Conservation (phyloP, 306 rosid genomes). For the Quercus wislizeni region DNA sequence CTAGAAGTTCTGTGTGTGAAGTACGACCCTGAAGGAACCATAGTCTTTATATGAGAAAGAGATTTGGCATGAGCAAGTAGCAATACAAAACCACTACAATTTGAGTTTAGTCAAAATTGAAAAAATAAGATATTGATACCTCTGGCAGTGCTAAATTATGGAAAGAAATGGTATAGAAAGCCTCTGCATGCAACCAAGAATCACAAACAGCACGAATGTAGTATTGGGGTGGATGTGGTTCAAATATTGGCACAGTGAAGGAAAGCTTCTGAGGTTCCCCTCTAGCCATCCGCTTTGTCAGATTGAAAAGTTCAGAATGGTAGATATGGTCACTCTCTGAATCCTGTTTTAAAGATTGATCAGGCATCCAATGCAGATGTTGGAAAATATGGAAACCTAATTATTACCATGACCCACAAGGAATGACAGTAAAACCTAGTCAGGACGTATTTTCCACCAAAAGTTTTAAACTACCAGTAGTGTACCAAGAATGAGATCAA, state of each 20-base stretch:
- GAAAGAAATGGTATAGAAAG: slow-evolving; percentile 90
- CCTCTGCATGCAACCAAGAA: slow-evolving; percentile 90
- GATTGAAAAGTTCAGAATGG: slow-evolving; percentile 82
- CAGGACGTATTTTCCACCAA: background rate
- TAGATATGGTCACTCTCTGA: slow-evolving; percentile 94
- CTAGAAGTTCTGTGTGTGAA: slow-evolving; percentile 90
- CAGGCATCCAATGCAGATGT: slow-evolving; percentile 19
- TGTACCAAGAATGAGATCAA: background rate
- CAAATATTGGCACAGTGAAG: slow-evolving; percentile 95
- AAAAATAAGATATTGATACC: slow-evolving; percentile 38
- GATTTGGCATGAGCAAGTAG: slow-evolving; percentile 20
- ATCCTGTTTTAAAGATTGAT: slow-evolving; percentile 55
- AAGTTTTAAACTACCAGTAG: background rate
- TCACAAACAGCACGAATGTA: slow-evolving; percentile 93
- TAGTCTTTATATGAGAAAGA: slow-evolving; percentile 27
- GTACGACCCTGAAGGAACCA: slow-evolving; percentile 60
- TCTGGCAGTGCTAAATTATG: slow-evolving; percentile 84
- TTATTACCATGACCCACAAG: slow-evolving; percentile 2
- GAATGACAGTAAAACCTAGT: background rate
- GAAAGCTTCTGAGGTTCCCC: slow-evolving; percentile 89
- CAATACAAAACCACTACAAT: slow-evolving; percentile 1
- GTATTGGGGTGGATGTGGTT: slow-evolving; percentile 98
- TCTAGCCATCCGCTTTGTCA: slow-evolving; percentile 83
- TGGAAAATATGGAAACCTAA: slow-evolving; percentile 6
- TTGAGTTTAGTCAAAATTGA: slow-evolving; percentile 1